These are phyloP conservation scores for Irpex sp. DNA, from an alignment of 1,284 basidiomycete genomes.

Conservation along the genomic window DNA sequence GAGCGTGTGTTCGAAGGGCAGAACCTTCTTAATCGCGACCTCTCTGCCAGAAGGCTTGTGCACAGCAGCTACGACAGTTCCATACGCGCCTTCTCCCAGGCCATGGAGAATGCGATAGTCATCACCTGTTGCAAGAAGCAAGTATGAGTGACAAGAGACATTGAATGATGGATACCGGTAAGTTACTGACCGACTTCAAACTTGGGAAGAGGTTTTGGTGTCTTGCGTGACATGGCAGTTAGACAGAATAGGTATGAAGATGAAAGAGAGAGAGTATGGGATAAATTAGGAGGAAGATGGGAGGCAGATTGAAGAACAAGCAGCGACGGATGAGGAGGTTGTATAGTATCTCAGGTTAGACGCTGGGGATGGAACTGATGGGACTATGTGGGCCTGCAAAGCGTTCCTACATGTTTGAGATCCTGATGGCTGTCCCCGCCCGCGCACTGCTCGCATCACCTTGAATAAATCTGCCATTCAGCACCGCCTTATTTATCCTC, in stretches of 20 bases:
- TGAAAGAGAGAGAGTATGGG: slow-evolving; percentile 3
- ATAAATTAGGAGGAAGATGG: slow-evolving; percentile 14
- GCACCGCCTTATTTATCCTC: too few relatives aligned
- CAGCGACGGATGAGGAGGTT: neutral
- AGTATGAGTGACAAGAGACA: neutral
- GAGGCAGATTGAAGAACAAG: slow-evolving; percentile 8
- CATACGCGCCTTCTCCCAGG: slow-evolving; percentile 76
- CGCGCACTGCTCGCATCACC: neutral
- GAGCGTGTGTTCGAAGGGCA: slow-evolving; percentile 82
- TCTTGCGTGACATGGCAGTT: slow-evolving; percentile 26
- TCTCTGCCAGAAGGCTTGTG: slow-evolving; percentile 61
- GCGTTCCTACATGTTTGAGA: slow-evolving; percentile 11
- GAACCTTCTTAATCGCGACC: slow-evolving; percentile 82
- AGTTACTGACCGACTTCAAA: slow-evolving; percentile 56
- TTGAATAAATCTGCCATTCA: neutral
- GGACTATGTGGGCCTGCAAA: neutral
- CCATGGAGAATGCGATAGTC: slow-evolving; percentile 75
- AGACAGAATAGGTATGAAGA: neutral
- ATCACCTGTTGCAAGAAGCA: slow-evolving; percentile 41
- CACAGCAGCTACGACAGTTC: slow-evolving; percentile 66
- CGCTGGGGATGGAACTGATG: slow-evolving; percentile 2
- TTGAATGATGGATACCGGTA: neutral
- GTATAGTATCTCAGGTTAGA: slow-evolving; percentile 1
- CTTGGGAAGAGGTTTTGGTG: slow-evolving; percentile 50
- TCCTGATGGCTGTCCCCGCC: slow-evolving; percentile 3